Evolutionary conservation across 495 filamentous ascomycete genomes (phyloP).

Genomic region (Daldinia bambusicola): DNA sequence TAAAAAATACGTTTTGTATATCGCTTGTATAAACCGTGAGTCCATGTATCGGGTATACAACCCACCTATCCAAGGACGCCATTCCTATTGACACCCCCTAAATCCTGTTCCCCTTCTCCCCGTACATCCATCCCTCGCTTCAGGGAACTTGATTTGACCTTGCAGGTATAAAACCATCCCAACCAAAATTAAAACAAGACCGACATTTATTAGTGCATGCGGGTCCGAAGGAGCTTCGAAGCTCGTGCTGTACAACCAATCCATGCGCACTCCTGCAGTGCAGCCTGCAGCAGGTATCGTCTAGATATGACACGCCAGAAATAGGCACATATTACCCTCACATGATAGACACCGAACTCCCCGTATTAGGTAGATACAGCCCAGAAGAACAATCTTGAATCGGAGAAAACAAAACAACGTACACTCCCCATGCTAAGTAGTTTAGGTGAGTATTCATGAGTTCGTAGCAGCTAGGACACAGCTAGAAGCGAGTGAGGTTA

Average conservation of each 20-base stretch:
- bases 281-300: conserved; percentile 14
- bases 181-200: conserved; percentile 19
- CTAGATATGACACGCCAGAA: conserved; percentile 21
- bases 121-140: conserved; percentile 10
- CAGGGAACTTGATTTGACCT: conserved; percentile 22
- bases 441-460: conserved; percentile 4
- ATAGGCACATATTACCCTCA: conserved; percentile 12
- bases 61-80: conserved; percentile 38
- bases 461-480: conserved; percentile 13
- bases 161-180: conserved; percentile 35
- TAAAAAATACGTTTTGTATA: conserved; percentile 34
- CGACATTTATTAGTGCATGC: conserved; percentile 24
- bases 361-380: conserved; percentile 31
- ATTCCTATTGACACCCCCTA: conserved; percentile 34
- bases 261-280: conserved; percentile 22
- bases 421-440: conserved; percentile 8
- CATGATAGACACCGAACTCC: conserved; percentile 28
- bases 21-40: conserved; percentile 39
- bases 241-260: conserved; percentile 42
- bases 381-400: conserved; percentile 2
- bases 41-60: conserved; percentile 42
- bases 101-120: conserved; percentile 26
- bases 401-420: conserved; percentile 23
- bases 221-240: conserved; percentile 25
- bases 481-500: conserved; percentile 3